Evolutionary conservation across 192 early-diverging fungal species (phyloP), one percentile per base, ranked within the genome.

Genomic region (Coemansia furcata): DNA sequence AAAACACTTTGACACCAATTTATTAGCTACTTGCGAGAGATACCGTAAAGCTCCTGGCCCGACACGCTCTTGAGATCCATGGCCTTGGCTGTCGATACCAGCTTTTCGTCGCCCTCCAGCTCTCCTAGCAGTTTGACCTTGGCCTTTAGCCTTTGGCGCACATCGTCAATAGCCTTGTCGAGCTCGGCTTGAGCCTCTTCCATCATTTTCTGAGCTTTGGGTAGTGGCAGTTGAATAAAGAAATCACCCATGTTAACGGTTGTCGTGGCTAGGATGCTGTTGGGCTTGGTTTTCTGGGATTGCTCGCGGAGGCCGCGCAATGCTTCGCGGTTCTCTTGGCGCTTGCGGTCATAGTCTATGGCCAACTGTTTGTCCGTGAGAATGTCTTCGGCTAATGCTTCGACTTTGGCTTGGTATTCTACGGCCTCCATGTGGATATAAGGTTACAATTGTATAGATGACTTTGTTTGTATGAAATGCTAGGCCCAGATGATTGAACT

Each of bases 231-330:
- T 11, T 77, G 68, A 7, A 82, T 73, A 57, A 82, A 82, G 40
- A 82, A 82, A 44, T 82, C 80, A 30, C 80, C 80, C 80, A 77
- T 82, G 80, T 77, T 82, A 33, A 82, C 67, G 0, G 80, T 57
- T 2, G 73, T 66, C 2, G 73, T 72, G 5, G 69, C 66, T 26
- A 61, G 60, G 10, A 43, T 29, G 67, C 78, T 75, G 32, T 19
- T 30, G 2, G 78, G 69, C 32, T 66, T 67, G 17, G 40, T 60
- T 14, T 50, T 63, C 11, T 63, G 42, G 38, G 68, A 44, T 44
- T 75, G 66, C 59, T 72, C 42, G 15, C 59, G 65, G 15, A 82
- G 66, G 44, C 58, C 43, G 55, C 61, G 60, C 46, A 77, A 61
- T 3, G 80, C 80, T n/a, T 70, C 66, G 68, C 74, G 67, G 66